phyloP scores from a whole-genome alignment of 23 red algal species.

The Agarophyton chilense region DNA sequence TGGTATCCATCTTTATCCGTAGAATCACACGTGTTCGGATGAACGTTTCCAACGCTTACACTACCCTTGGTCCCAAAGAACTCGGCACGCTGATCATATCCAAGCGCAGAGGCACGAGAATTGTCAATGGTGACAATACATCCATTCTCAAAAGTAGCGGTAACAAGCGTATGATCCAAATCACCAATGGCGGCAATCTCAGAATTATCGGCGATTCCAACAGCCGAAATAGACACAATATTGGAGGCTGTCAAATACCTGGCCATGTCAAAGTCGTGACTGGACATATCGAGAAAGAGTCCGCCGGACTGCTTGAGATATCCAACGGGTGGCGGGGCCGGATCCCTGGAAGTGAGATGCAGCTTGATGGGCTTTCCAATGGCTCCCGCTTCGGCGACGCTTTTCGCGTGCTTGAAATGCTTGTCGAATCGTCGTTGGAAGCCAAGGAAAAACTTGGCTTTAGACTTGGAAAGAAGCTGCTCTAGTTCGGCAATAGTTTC shows the following conservation, averaged over 20 bases:
- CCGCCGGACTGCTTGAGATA: conserved; percentile 99
- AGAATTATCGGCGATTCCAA: conserved; percentile 63
- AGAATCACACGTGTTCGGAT: conserved; percentile 82
- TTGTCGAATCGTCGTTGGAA: conserved; percentile 96
- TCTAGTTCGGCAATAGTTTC: conserved; percentile 71
- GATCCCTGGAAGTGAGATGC: conserved; percentile 89
- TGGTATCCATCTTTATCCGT: conserved; percentile 40
- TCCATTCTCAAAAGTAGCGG: conserved; percentile 89
- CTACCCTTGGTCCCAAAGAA: conserved; percentile 84
- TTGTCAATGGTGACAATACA: conserved; percentile 88
- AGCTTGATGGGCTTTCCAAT: conserved; percentile 87
- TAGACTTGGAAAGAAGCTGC: conserved; percentile 33
- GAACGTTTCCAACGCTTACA: conserved; percentile 73
- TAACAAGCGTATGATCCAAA: conserved; percentile 78
- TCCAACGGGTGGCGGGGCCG: conserved; percentile 91
- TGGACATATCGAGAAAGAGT: conserved; percentile 95
- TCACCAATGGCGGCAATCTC: conserved; percentile 88
- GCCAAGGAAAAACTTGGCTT: conserved; percentile 87
- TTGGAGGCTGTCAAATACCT: conserved; percentile 86
- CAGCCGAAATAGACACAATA: conserved; percentile 75
- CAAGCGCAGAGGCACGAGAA: conserved; percentile 77
- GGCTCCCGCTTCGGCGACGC: conserved; percentile 66
- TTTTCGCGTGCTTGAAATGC: conserved; percentile 78
- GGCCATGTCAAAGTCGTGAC: conserved; percentile 99
- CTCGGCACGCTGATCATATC: conserved; percentile 95